Conservation (phyloP, 225 moss, liverwort and hornwort species). For the Ulota crispa region DNA sequence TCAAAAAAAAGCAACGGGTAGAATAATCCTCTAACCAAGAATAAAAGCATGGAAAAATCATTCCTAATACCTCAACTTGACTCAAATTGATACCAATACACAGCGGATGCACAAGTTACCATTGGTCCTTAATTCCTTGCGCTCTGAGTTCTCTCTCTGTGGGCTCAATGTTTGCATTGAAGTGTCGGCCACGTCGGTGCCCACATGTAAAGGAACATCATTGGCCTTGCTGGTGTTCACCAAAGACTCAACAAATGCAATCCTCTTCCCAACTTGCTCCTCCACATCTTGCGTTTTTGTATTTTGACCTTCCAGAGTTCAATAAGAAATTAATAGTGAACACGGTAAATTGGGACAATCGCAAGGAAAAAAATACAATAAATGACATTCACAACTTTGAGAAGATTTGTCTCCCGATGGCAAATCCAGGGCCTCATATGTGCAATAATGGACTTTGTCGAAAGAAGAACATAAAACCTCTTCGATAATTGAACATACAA, state of each 20-base stretch:
- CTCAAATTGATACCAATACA: background rate
- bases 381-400: background rate
- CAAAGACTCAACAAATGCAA: constrained; percentile 89
- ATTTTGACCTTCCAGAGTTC: constrained; percentile 61
- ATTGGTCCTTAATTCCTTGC: constrained; percentile 39
- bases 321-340: constrained; percentile 19
- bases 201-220: constrained; percentile 31
- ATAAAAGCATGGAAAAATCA: background rate
- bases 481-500: background rate
- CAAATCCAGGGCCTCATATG: constrained; percentile 2
- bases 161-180: constrained; percentile 22
- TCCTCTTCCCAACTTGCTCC: constrained; percentile 76
- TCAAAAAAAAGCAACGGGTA: background rate
- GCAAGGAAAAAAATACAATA: constrained; percentile 13
- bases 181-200: constrained; percentile 37
- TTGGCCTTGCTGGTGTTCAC: constrained; percentile 64
- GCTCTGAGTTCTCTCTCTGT: constrained; percentile 31
- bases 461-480: background rate
- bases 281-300: constrained; percentile 67
- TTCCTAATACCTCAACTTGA: constrained; percentile 4
- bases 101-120: constrained; percentile 43
- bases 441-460: background rate
- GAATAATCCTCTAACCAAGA: background rate
- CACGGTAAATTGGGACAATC: background rate
- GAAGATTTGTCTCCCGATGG: background rate